Evolutionary conservation across 116 monocot species (phyloP).

Genomic region (Phalaenopsis hybrid): DNA sequence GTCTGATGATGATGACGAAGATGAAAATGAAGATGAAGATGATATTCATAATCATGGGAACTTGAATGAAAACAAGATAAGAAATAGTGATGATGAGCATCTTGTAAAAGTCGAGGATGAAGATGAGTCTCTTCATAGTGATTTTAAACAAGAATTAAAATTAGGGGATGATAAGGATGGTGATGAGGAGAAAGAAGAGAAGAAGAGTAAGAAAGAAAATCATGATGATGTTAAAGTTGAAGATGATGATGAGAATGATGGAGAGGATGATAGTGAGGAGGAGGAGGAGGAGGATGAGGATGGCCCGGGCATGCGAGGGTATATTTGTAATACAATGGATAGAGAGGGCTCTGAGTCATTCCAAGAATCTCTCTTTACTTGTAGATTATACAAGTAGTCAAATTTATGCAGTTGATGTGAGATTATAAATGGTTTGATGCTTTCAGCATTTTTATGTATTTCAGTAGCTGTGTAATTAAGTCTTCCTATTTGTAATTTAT

Average conservation of each 20-base stretch:
- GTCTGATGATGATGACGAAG: background rate
- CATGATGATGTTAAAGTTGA: background rate
- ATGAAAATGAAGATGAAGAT: background rate
- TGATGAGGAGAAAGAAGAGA: slow-evolving; percentile 2
- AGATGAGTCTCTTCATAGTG: slow-evolving; percentile 2
- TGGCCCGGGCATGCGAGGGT: slow-evolving; percentile 2
- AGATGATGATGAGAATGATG: background rate
- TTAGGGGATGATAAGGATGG: background rate
- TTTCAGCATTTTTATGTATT: background rate
- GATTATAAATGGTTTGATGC: background rate
- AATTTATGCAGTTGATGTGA: background rate
- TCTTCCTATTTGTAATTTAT: background rate
- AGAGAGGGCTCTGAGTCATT: slow-evolving; percentile 1
- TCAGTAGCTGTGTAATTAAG: background rate
- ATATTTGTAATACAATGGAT: slow-evolving; percentile 6
- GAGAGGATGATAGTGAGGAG: background rate
- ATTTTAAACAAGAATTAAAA: background rate
- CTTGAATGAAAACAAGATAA: background rate
- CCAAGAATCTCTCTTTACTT: slow-evolving; percentile 10
- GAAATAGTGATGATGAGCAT: background rate
- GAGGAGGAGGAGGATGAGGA: background rate
- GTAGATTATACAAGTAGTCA: background rate
- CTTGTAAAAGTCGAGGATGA: background rate
- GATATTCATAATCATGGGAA: background rate
- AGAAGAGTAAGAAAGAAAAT: background rate